Base-by-base conservation (phyloP, 2,329 filamentous ascomycete species). In the Calonectria montana region DNA sequence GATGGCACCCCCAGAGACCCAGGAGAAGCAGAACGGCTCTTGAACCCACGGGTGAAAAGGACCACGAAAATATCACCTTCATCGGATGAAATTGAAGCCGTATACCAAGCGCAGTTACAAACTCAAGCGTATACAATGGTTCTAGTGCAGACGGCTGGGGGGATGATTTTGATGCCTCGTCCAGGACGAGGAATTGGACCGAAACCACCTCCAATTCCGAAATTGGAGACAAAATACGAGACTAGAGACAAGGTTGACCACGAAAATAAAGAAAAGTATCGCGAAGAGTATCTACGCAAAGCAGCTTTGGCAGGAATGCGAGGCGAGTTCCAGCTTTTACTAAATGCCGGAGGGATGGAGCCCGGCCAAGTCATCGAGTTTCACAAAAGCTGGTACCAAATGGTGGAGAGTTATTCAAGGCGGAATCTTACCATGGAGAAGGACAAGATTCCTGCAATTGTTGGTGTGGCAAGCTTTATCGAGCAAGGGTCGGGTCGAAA, bases 351-450 rank as follows among this genome's bases (percentile, higher is more conserved):
- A 35, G 47, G 31, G 8, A 29, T 2, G 21, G n/a, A 25, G 6
- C n/a, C 29, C 16, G 5, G 7, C 1, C 21, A 55, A 23, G 7
- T 31, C 15, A 9, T 65, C 1, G 35, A 41, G 63, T 65, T 65
- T 18, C 47, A 65, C 23, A 53, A 65, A 31, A 55, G 63, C 63
- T 65, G 63, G 47, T 65, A 29, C 25, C 16, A 25, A 8, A 55
- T 65, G 3, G 47, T 65, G 15, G 63, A 50, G 63, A 29, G 23
- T 10, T 55, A 65, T n/a, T 21, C 63, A n/a, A 23, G 16, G 23
- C 63, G 63, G 8, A 55, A 16, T 37, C 35, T 65, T 21, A 55
- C 63, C 2, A 41, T 31, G 18, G 31, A 25, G 31, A 55, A 13
- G 10, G 63, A 65, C 47, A 65, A 43, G 35, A 31, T 65, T 23